Percentiles rank a stretch among this genome's conserved stretches.
Evolutionary conservation across 2,329 filamentous ascomycete genomes (phyloP).

Genomic region (Elsinoe fawcettii): DNA sequence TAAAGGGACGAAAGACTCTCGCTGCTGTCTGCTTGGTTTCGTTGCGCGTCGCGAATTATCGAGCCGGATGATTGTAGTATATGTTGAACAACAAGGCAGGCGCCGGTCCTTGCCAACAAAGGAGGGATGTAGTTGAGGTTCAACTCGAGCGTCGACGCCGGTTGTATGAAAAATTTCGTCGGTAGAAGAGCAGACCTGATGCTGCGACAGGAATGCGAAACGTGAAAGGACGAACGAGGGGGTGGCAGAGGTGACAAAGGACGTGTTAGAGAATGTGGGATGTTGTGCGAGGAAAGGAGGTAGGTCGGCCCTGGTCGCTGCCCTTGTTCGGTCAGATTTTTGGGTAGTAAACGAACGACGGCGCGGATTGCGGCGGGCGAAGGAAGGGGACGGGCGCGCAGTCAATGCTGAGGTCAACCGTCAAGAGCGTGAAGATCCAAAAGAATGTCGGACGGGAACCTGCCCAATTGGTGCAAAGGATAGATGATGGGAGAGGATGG

Average conservation of each 20-base stretch:
- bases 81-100: background rate
- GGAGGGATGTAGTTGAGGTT: conserved; percentile 3
- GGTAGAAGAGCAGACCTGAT: conserved; percentile 4
- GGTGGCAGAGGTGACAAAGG: conserved; percentile 1
- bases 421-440: background rate
- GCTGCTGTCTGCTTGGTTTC: background rate
- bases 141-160: conserved; percentile 5
- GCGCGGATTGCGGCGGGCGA: background rate
- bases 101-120: conserved; percentile 14
- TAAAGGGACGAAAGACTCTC: background rate
- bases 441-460: conserved; percentile 13
- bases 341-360: background rate
- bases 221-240: background rate
- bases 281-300: conserved; percentile 10
- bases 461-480: conserved; percentile 10
- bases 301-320: background rate
- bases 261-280: background rate
- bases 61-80: background rate
- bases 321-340: background rate
- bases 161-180: background rate
- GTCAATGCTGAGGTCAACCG: conserved; percentile 9
- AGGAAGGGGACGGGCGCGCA: background rate
- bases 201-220: conserved; percentile 9
- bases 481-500: background rate
- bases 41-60: background rate